A percentile compares a stretch with the other conserved stretches of the same genome.
Conservation (phyloP, 345 rosid genomes). For the Passiflora organensis region DNA sequence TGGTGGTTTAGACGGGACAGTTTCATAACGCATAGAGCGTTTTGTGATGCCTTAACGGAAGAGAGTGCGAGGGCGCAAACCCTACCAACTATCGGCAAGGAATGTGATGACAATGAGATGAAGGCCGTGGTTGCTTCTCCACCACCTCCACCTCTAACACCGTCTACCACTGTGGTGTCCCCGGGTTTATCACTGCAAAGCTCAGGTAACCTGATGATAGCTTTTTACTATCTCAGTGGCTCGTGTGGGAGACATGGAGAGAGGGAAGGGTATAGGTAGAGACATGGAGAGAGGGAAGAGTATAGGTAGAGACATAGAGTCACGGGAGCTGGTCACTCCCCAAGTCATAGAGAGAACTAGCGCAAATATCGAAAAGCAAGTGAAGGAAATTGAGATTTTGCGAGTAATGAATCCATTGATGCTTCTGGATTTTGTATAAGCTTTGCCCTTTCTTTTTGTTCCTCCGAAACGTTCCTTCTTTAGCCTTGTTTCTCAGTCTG, state of each 20-base stretch:
- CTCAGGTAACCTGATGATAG: constrained; percentile 55
- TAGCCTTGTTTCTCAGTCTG: background rate
- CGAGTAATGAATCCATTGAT: constrained; percentile 42
- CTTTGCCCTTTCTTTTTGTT: constrained; percentile 11
- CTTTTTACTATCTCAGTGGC: too few species aligned
- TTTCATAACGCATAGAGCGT: constrained; percentile 68
- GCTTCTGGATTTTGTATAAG: constrained; percentile 19
- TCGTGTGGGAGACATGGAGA: too few species aligned
- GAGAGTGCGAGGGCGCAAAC: constrained; percentile 47
- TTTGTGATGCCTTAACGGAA: constrained; percentile 72
- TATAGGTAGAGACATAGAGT: constrained; percentile 5
- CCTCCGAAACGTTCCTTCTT: constrained; percentile 10
- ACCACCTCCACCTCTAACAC: constrained; percentile 59
- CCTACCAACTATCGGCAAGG: constrained; percentile 8
- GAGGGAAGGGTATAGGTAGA: too few species aligned
- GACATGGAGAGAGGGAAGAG: background rate
- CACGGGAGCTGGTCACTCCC: constrained; percentile 12
- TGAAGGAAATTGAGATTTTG: constrained; percentile 7
- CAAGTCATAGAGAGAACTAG: constrained; percentile 6
- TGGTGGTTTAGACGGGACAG: constrained; percentile 59
- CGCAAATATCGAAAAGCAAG: constrained; percentile 28
- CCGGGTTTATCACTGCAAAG: constrained; percentile 64
- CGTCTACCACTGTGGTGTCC: constrained; percentile 55
- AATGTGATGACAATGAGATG: constrained; percentile 2
- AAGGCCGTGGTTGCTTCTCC: constrained; percentile 33